These are phyloP conservation scores for Saturnispora serradocipensis DNA, from an alignment of 805 yeast genomes.

Conservation along the genomic window DNA sequence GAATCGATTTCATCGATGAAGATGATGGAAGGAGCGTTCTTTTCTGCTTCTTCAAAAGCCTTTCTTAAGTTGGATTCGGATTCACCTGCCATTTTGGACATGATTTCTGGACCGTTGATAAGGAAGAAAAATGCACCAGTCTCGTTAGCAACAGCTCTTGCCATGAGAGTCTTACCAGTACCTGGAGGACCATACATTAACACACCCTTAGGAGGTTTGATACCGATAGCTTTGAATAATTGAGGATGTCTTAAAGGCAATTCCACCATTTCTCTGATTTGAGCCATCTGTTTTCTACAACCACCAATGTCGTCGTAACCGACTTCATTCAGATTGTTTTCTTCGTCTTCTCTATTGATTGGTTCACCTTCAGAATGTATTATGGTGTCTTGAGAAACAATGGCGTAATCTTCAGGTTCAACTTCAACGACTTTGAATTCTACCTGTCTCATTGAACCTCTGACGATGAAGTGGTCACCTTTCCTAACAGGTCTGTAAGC, in stretches of 20 bases:
- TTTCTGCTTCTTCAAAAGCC: conserved; percentile 99
- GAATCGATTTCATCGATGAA: conserved; percentile 98
- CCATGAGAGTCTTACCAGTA: conserved; percentile 99
- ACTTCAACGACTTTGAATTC: conserved; percentile 98
- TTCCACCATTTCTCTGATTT: conserved; percentile 96
- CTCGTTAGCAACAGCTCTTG: conserved; percentile 99
- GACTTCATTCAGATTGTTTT: conserved; percentile 90
- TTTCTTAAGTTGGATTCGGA: conserved; percentile 94
- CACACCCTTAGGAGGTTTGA: conserved; percentile 97
- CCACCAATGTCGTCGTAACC: conserved; percentile 99
- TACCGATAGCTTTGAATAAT: conserved; percentile 94
- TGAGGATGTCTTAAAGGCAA: conserved; percentile 98
- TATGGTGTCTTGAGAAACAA: conserved; percentile 96
- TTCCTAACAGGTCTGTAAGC: conserved; percentile 98
- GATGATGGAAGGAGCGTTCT: conserved; percentile 94
- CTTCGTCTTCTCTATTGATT: conserved; percentile 96
- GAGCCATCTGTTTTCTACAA: conserved; percentile 98
- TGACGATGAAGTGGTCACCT: conserved; percentile 90
- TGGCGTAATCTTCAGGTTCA: conserved; percentile 95
- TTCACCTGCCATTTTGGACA: conserved; percentile 99
- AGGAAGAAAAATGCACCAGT: conserved; percentile 98
- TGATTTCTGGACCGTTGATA: conserved; percentile 98
- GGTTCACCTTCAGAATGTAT: conserved; percentile 99
- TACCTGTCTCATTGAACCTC: conserved; percentile 99
- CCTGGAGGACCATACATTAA: conserved; percentile 99